Evolutionary conservation across 805 yeast species (phyloP).

Genomic region (Metschnikowia continentalis): DNA sequence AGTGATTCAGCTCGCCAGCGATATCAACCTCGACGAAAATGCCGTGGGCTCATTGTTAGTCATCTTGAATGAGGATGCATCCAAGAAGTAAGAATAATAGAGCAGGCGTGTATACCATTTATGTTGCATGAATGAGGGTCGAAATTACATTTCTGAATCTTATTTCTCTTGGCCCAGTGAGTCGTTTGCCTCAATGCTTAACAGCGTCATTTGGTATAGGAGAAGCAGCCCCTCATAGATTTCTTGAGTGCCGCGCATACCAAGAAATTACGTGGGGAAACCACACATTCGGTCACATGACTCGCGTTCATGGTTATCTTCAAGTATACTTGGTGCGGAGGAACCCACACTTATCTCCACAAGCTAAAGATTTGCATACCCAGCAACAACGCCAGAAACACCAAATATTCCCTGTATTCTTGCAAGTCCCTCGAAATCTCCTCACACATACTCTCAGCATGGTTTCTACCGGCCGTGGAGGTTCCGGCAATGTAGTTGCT

Average conservation of each 20-base stretch:
- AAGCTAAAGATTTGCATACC: not conserved
- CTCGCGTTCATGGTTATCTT: constrained; percentile 1
- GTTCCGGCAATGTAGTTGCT: constrained; percentile 33
- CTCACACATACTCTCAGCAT: not conserved
- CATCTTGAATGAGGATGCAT: constrained; percentile 5
- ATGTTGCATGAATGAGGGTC: not conserved
- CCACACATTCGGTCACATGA: constrained; percentile 2
- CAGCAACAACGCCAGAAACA: not conserved
- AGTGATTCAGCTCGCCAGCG: constrained; percentile 8
- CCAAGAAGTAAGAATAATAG: not conserved
- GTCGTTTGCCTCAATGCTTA: not conserved
- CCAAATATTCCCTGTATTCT: not conserved
- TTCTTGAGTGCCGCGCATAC: constrained; percentile 2
- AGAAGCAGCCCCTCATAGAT: not conserved
- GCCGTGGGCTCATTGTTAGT: constrained; percentile 12
- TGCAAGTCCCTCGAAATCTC: too few species aligned
- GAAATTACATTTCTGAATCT: not conserved
- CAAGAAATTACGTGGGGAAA: constrained; percentile 3
- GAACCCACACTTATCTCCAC: not conserved
- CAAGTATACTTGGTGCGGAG: not conserved
- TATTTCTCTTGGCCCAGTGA: not conserved
- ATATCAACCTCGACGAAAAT: constrained; percentile 10
- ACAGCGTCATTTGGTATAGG: not conserved
- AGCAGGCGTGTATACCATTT: not conserved
- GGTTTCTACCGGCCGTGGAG: constrained; percentile 37